A percentile compares a stretch with the other conserved stretches of the same genome.
phyloP scores from a whole-genome alignment of 2,329 filamentous ascomycete genomes.

The Diaporthe aspalathi region DNA sequence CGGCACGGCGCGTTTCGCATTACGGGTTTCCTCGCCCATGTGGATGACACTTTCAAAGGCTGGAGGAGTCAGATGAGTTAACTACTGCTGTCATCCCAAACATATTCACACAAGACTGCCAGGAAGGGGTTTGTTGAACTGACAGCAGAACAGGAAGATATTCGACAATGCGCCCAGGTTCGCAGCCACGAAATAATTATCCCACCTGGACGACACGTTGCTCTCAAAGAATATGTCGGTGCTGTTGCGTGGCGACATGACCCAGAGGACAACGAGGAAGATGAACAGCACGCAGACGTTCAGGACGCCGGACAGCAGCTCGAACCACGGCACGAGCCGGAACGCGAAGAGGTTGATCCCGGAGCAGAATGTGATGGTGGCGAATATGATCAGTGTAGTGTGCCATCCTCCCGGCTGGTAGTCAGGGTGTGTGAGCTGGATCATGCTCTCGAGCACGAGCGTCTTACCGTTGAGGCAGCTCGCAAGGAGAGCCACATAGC shows the following conservation, averaged over 20 bases:
- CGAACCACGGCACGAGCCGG: constrained; percentile 53
- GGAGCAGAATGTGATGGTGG: constrained; percentile 44
- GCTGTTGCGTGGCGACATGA: constrained; percentile 34
- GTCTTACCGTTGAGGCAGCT: constrained; percentile 47
- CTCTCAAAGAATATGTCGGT: constrained; percentile 16
- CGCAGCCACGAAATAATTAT: constrained; percentile 43
- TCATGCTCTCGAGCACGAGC: constrained; percentile 34
- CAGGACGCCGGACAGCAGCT: constrained; percentile 51
- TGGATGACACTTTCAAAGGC: constrained; percentile 61
- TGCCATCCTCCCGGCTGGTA: constrained; percentile 48
- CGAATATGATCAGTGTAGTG: constrained; percentile 52
- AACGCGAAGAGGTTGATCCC: constrained; percentile 49
- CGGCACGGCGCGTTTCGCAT: constrained; percentile 58
- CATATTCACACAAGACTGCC: too few species aligned
- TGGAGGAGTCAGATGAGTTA: too few species aligned
- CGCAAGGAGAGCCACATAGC: constrained; percentile 51
- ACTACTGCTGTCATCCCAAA: too few species aligned
- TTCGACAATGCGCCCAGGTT: constrained; percentile 52
- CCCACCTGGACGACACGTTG: constrained; percentile 34
- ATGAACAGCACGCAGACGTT: constrained; percentile 34
- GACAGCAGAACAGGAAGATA: constrained; percentile 48
- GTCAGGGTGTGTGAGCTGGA: constrained; percentile 31
- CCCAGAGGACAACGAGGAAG: constrained; percentile 35
- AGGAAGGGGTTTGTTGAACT: neutral
- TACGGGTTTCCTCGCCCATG: constrained; percentile 58